Percentiles rank a stretch among this genome's conserved stretches.
These are phyloP conservation scores for Fraxinus nigra DNA, from an alignment of 305 asterid species.

Conservation along the genomic window DNA sequence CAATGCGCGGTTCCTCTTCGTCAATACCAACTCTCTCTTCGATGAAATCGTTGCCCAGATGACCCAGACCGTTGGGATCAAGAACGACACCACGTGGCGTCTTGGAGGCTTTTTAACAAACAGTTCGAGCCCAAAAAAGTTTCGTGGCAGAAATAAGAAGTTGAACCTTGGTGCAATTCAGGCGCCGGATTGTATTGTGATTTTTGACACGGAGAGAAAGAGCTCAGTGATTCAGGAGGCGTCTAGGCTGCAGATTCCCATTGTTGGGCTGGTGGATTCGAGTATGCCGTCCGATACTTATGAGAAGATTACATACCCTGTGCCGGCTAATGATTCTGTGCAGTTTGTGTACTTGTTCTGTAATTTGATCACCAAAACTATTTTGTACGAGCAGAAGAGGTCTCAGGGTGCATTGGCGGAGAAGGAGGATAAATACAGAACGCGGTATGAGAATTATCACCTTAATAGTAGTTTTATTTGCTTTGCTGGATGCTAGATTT, in stretches of 20 bases:
- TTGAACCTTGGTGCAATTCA: constrained; percentile 59
- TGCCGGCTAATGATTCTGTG: constrained; percentile 86
- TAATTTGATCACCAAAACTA: constrained; percentile 90
- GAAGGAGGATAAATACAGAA: constrained; percentile 33
- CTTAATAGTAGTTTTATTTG: neutral
- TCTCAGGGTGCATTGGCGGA: constrained; percentile 33
- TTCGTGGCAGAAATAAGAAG: constrained; percentile 81
- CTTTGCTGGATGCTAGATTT: neutral
- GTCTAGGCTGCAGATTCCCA: constrained; percentile 72
- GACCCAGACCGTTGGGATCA: constrained; percentile 59
- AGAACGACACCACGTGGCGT: constrained; percentile 88
- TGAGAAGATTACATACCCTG: constrained; percentile 78
- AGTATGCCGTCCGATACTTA: constrained; percentile 84
- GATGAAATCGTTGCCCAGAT: constrained; percentile 78
- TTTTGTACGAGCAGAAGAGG: constrained; percentile 68
- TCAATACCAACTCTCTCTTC: constrained; percentile 74
- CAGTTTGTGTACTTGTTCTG: constrained; percentile 93
- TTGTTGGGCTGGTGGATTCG: constrained; percentile 90
- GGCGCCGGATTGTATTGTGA: constrained; percentile 88
- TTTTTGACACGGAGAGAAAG: constrained; percentile 81
- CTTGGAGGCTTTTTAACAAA: constrained; percentile 93
- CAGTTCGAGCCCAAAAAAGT: constrained; percentile 78
- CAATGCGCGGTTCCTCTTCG: constrained; percentile 76
- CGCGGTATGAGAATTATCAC: constrained; percentile 36
- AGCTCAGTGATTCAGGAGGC: constrained; percentile 85